Conservation (phyloP, 2,329 filamentous ascomycete genomes). For the Dactylellina haptotyla region DNA sequence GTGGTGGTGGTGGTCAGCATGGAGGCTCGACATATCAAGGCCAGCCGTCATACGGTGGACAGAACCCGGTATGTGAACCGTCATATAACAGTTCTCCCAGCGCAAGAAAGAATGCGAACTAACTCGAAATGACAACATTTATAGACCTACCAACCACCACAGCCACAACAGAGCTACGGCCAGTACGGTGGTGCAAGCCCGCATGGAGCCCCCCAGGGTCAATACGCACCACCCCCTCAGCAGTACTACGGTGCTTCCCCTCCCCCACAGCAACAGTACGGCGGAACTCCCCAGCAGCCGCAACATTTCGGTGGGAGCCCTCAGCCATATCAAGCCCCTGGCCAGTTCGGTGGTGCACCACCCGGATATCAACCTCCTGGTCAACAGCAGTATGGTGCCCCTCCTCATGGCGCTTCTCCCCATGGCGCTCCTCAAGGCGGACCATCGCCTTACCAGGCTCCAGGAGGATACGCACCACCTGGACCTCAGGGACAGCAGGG, state of each 20-base stretch:
- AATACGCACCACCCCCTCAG: conserved; percentile 33
- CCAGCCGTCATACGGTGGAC: conserved; percentile 38
- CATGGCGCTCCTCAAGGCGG: conserved; percentile 5
- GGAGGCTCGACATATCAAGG: conserved; percentile 40
- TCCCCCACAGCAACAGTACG: conserved; percentile 46
- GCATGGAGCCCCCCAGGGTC: conserved; percentile 28
- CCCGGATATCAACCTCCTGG: conserved; percentile 46
- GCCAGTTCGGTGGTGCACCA: conserved; percentile 22
- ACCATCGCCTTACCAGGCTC: conserved; percentile 43
- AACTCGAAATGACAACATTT: conserved; percentile 1
- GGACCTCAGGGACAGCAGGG: conserved; percentile 33
- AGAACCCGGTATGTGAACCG: conserved; percentile 44
- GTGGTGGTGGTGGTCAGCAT: no score
- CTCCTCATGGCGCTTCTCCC: conserved; percentile 34
- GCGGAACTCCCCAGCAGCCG: conserved; percentile 27
- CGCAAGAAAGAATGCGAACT: not conserved
- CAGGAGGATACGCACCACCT: conserved; percentile 40
- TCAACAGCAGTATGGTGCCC: conserved; percentile 55
- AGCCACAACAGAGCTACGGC: conserved; percentile 32
- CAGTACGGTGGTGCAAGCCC: conserved; percentile 33
- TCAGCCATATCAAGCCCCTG: conserved; percentile 28
- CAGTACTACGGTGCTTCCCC: conserved; percentile 39
- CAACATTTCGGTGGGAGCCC: conserved; percentile 54
- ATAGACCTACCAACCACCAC: conserved; percentile 47
- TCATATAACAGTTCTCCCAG: not conserved